These are phyloP conservation scores for Colletotrichum euphorbiae DNA, from an alignment of 2,329 filamentous ascomycete genomes.

Conservation along the genomic window DNA sequence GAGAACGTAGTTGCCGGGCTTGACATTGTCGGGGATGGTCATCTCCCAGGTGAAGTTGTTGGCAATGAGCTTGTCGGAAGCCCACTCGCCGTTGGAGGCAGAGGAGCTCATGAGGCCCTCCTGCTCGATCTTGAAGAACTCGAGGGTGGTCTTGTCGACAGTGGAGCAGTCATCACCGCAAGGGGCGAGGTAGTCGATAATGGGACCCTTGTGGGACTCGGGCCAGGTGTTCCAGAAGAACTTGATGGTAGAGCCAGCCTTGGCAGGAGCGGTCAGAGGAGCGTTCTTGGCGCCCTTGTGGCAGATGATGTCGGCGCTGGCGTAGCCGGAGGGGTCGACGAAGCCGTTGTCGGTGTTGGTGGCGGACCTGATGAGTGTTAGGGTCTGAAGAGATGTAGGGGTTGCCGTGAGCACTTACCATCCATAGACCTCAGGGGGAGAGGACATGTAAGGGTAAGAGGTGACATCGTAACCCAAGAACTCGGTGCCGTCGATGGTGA, in stretches of 20 bases:
- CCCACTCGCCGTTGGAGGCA: constrained; percentile 62
- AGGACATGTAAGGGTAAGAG: constrained; percentile 42
- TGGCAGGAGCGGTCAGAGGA: constrained; percentile 56
- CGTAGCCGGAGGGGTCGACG: constrained; percentile 56
- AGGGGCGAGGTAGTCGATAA: constrained; percentile 70
- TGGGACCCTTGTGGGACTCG: constrained; percentile 70
- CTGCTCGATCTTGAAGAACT: constrained; percentile 71
- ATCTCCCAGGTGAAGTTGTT: constrained; percentile 60
- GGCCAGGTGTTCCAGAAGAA: constrained; percentile 76
- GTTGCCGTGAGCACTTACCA: constrained; percentile 3
- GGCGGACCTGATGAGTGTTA: constrained; percentile 30
- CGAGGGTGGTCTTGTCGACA: constrained; percentile 62
- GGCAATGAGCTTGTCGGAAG: constrained; percentile 61
- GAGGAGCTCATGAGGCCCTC: constrained; percentile 56
- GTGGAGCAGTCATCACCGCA: constrained; percentile 65
- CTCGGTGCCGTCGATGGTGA: constrained; percentile 45
- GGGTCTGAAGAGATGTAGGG: not conserved
- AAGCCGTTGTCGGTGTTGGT: constrained; percentile 55
- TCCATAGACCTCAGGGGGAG: constrained; percentile 46
- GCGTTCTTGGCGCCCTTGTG: constrained; percentile 57
- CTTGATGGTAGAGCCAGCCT: constrained; percentile 69
- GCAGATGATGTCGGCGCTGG: constrained; percentile 59
- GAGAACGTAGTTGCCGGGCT: constrained; percentile 65
- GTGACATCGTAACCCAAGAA: constrained; percentile 47
- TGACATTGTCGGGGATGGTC: constrained; percentile 59